phyloP scores from a whole-genome alignment of 2,329 filamentous ascomycete genomes.

The Clarireedia homoeocarpa region DNA sequence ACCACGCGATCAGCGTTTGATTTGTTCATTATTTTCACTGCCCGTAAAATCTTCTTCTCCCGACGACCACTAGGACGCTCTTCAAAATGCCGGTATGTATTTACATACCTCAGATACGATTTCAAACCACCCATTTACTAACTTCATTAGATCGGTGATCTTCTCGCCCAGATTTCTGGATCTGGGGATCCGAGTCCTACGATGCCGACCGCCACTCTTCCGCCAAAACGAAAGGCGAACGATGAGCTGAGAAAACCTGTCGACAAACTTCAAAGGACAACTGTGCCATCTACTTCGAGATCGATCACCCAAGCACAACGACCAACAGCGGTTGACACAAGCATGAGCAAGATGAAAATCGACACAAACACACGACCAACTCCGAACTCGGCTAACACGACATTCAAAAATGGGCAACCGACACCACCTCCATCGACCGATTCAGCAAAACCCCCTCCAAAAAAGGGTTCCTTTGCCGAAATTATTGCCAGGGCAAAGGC shows the following conservation, averaged over 20 bases:
- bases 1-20: slow-evolving; percentile 18
- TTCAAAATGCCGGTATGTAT: slow-evolving; percentile 24
- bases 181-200: slow-evolving; percentile 41
- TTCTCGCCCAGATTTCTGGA: slow-evolving; percentile 55
- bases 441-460: slow-evolving; percentile 38
- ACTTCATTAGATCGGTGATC: slow-evolving; percentile 42
- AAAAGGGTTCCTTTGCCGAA: slow-evolving; percentile 68
- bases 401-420: slow-evolving; percentile 22
- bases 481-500: slow-evolving; percentile 66
- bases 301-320: slow-evolving; percentile 13
- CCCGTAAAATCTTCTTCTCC: not conserved
- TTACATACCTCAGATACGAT: not conserved
- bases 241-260: slow-evolving; percentile 37
- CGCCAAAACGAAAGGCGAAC: slow-evolving; percentile 51
- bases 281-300: slow-evolving; percentile 19
- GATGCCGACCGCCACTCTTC: slow-evolving; percentile 22
- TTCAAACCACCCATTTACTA: slow-evolving; percentile 12
- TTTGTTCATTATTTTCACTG: slow-evolving; percentile 1
- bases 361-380: slow-evolving; percentile 10
- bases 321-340: slow-evolving; percentile 15
- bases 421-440: slow-evolving; percentile 18
- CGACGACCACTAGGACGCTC: slow-evolving; percentile 1
- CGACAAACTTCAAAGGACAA: slow-evolving; percentile 36
- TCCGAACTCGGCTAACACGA: slow-evolving; percentile 7
- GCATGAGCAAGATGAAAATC: slow-evolving; percentile 19